Evolutionary conservation across 208 protist genomes (phyloP), one percentile per base, ranked within the genome.

Genomic region (Trypanosoma congolense): DNA sequence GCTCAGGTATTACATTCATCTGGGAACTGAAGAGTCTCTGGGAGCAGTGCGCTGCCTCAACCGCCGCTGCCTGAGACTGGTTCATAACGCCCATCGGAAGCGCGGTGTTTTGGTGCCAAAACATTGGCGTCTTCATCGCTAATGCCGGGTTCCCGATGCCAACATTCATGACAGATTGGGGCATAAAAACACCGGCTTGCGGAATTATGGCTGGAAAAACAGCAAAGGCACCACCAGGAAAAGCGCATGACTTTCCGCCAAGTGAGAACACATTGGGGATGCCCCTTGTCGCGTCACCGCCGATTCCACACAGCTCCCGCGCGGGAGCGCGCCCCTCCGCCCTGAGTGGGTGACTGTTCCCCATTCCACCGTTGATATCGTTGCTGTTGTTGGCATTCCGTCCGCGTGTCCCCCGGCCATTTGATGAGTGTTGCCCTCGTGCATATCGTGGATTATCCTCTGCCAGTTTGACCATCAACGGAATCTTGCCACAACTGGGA

Each of bases 381-480:
- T 24, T 6, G 21, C 21, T 46, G 8, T 8, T 46, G 21, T n/a
- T 46, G 42, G 10, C 21, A 38, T 38, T 38, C 33, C 33, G 33
- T 38, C 45, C 18, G 29, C 24, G 22, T 38, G 18, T 30, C 41
- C 46, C 12, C 33, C 36, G 26, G 56, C 22, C 33, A 30, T 16
- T 42, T 48, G 5, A 9, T 19, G 38, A 10, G 21, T 24, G 42
- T 3, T 47, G 35, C n/a, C 52, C 2, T 33, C 38, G 62, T 24
- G 71, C 54, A 25, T 66, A 65, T 14, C 60, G 36, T 1, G 80
- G 76, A 1, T 52, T 49, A 46, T 92, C 84, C 64, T 87, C 80
- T 4, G 78, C 84, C 1, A 92, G 64, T 48, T 92, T 92, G 50
- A 89, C 74, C 85, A 92, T 88, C 26, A 92, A 51, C 14, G 85